Base-by-base conservation (phyloP, 73 alveolate genomes). In the Symbiodinium pilosum region DNA sequence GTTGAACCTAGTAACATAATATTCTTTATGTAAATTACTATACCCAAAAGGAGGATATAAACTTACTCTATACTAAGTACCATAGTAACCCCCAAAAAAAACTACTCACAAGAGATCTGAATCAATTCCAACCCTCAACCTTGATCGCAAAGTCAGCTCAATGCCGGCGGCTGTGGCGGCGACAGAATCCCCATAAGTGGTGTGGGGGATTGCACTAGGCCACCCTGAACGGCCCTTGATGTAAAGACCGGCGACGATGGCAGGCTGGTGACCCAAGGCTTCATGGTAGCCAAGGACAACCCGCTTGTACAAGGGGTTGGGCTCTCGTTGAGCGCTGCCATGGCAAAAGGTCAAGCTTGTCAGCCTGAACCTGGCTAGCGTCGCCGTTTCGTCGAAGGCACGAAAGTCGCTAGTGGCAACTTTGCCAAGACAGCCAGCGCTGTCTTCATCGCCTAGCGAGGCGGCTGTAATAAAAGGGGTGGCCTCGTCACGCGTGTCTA, bases 321-420 rank as follows among this genome's bases (percentile, higher is more conserved):
- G 30, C 43, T 24, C 20, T 24, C 26, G 3, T 28, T 83, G 92
- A 3, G 92, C 28, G 38, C 73, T 40, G 4, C 92, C 92, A 11
- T 14, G 39, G 1, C 16, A 21, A 71, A 42, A 83, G 16, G 30
- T 16, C 43, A 42, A 12, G 30, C 44, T 71, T n/a, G 52, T 54
- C 11, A 14, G 43, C 1, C 68, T 4, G 71, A 83, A 83, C 42
- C 92, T 4, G 6, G 68, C 42, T 30, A 83, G 26, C 1, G 92
- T 42, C 30, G 92, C 71, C 0, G 92, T 83, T 24, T 83, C 71
- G 71, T 83, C 92, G 43, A 83, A 83, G 43, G 92, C 92, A 18
- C 30, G 26, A 54, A 83, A 83, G 34, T 81, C 88, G 30, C 30
- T 28, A 34, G 86, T n/a, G 34, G 20, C 4, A 3, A 75, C 2